Evolutionary conservation across 768 basidiomycete genomes (phyloP), one percentile per base, ranked within the genome.

Genomic region (Nidularia sp.): DNA sequence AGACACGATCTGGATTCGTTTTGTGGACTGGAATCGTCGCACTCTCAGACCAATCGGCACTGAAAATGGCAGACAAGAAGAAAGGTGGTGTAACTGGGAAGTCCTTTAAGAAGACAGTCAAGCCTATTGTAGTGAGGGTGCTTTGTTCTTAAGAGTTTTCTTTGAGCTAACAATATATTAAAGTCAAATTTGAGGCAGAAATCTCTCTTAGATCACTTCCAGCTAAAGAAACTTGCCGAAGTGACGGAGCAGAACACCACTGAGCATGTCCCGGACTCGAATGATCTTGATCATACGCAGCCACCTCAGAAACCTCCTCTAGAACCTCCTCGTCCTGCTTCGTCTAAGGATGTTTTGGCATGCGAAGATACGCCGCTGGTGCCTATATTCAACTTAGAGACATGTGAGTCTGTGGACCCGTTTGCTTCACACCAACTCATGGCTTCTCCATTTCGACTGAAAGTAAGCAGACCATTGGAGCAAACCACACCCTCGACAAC

Each of bases 181-280:
- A n/a, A n/a, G n/a, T n/a, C n/a, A n/a, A n/a, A n/a, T n/a, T n/a
- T n/a, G n/a, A n/a, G n/a, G n/a, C n/a, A n/a, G n/a, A 68, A 62
- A 53, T 77, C 76, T 2, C 56, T 79, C 1, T 57, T 74, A n/a
- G 73, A 76, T 45, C 60, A 70, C 34, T 73, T 74, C 53, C 50
- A 59, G 7, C 56, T 57, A 47, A 69, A 67, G 22, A 39, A 39
- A 39, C 8, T 7, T 7, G 36, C 36, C 8, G 36, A 39, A 39
- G 7, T n/a, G n/a, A n/a, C 36, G 36, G 36, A 39, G n/a, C 8
- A 39, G 36, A n/a, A n/a, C n/a, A n/a, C n/a, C n/a, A n/a, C n/a
- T n/a, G n/a, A n/a, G n/a, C n/a, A n/a, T n/a, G n/a, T n/a, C n/a
- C 36, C 36, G 7, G 36, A 7, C n/a, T 39, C 36, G 7, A n/a